Base-by-base conservation (phyloP, 257 asterid species). In the Salvia miltiorrhiza region DNA sequence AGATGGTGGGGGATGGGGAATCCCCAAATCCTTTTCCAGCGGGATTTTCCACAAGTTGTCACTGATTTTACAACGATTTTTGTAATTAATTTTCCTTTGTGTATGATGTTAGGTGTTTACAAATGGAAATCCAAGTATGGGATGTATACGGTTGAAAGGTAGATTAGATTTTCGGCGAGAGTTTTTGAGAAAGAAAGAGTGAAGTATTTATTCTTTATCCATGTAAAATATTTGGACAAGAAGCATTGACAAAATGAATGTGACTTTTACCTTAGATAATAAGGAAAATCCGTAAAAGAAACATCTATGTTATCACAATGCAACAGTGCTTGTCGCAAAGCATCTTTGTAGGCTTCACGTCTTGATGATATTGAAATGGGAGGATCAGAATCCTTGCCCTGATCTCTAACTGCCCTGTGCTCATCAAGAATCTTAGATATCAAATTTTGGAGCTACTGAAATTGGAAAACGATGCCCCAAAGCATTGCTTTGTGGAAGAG, bases 251-350 rank as follows among this genome's bases (percentile, higher is more conserved):
- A 17, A 58, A 16, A 17, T 33, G 70, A 20, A 61, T 37, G 33
- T 21, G 69, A 23, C 32, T 30, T 62, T 77, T 83, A 93, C 98
- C 98, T 90, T 57, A 93, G 78, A 75, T 90, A 93, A 66, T 93
- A 90, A 3, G 98, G 97, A 73, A 93, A 90, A 65, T 82, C 85
- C 69, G 86, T 92, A 76, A 90, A 88, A 9, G 98, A 83, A 60
- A 83, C 86, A 53, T 85, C 93, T 43, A 88, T 88, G 67, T 71
- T 70, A 63, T 81, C 72, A 63, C 92, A 76, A 77, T 76, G 84
- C 65, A 90, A 71, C 52, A 88, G 40, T 72, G 92, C 90, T 78
- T 82, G 82, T 60, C 73, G 95, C 57, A 93, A 68, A 50, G 73
- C 72, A 77, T 83, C 96, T 85, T 90, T 88, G 80, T 83, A 90